Base-by-base conservation (phyloP, 2,329 filamentous ascomycete genomes). In the Fusarium setosum region DNA sequence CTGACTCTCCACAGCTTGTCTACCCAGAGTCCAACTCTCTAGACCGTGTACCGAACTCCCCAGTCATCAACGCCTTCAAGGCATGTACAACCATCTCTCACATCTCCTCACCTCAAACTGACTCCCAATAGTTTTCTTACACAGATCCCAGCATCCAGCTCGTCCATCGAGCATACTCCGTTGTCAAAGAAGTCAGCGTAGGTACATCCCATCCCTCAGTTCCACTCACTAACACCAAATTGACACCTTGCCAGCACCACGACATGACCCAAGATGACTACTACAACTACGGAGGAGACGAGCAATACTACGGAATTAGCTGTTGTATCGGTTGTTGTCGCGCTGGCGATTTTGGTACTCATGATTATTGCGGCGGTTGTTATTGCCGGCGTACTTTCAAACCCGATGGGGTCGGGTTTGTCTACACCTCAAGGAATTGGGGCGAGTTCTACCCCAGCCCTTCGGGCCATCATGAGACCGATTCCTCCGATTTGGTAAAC, bases 321-420 rank as follows among this genome's bases (percentile, higher is more conserved):
- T 76, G 75, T 58, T 78, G 76, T 68, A 56, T 69, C 10, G 62
- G 53, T 29, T 78, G 76, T 66, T 78, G 76, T 61, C 69, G 65
- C 21, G 70, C 75, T 21, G 63, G 63, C 18, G 74, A 77, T 56
- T 58, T 70, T 20, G 75, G 76, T 42, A 71, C 55, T 9, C 75
- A 77, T 58, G 76, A 77, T 40, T 76, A 71, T 63, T 69, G 67
- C 59, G 49, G 69, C 58, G 42, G 48, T n/a, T 64, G 59, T 23
- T 53, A 63, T 23, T 63, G 61, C 18, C 59, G 49, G 4, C 59
- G 44, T 6, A 31, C 54, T 7, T 63, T 63, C 34, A 50, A 47
- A 10, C 59, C 38, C 13, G 54, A 64, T 9, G 57, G 54, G 5
- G 61, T 63, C 13, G 18, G 34, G 7, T 38, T n/a, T 3, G 32